These are phyloP conservation scores for Raddia guianensis DNA, from an alignment of 176 grass and related monocot genomes.

Conservation along the genomic window DNA sequence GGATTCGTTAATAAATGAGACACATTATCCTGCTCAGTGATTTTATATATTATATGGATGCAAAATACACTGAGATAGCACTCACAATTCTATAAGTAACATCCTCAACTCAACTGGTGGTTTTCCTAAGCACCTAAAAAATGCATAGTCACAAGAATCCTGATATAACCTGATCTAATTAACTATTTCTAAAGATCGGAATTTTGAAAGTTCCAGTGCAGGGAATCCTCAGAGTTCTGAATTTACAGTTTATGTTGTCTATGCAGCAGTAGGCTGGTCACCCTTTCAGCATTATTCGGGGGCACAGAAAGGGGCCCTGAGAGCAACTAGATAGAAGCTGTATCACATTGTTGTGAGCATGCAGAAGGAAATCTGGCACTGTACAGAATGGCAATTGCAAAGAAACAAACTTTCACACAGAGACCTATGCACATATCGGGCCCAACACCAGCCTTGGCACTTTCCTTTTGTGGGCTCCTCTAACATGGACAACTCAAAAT, in stretches of 20 bases:
- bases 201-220: slow-evolving; percentile 22
- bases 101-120: background rate
- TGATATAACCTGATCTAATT: background rate
- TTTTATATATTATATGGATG: background rate
- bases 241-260: slow-evolving; percentile 36
- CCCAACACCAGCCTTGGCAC: slow-evolving; percentile 36
- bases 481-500: slow-evolving; percentile 58
- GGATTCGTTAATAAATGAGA: background rate
- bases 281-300: slow-evolving; percentile 5
- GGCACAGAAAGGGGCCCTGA: slow-evolving; percentile 23
- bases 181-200: background rate
- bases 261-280: slow-evolving; percentile 16
- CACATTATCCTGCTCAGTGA: background rate
- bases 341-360: background rate
- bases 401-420: slow-evolving; percentile 38
- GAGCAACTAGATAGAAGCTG: slow-evolving; percentile 22
- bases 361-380: slow-evolving; percentile 13
- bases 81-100: background rate
- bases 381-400: slow-evolving; percentile 31
- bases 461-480: slow-evolving; percentile 57
- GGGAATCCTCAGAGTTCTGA: slow-evolving; percentile 1
- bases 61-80: background rate
- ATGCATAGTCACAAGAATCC: background rate
- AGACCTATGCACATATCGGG: slow-evolving; percentile 32
- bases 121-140: background rate